phyloP scores from a whole-genome alignment of 1,284 basidiomycete species.

The Cryptococcus sp. region DNA sequence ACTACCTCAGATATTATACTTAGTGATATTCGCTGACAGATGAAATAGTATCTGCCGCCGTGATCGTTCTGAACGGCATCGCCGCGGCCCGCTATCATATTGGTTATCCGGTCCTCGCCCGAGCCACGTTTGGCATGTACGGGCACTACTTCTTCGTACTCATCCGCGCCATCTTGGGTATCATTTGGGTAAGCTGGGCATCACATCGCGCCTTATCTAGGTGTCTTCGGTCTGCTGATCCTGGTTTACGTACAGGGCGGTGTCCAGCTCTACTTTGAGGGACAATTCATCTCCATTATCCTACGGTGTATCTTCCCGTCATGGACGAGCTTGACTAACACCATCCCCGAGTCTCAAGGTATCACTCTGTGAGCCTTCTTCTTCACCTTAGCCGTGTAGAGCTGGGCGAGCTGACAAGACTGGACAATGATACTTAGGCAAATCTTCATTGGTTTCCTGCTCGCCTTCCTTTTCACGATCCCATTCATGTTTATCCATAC shows the following conservation, averaged over 20 bases:
- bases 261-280: conserved; percentile 34
- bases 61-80: conserved; percentile 16
- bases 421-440: conserved; percentile 1
- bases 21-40: neutral
- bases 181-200: conserved; percentile 28
- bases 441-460: conserved; percentile 16
- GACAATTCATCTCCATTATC: conserved; percentile 26
- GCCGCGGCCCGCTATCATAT: conserved; percentile 17
- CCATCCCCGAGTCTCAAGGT: conserved; percentile 14
- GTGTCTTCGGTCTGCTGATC: no score
- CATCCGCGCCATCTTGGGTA: conserved; percentile 16
- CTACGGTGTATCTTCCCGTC: conserved; percentile 22
- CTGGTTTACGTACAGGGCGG: conserved; percentile 11
- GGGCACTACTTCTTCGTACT: conserved; percentile 19
- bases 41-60: conserved; percentile 10
- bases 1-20: neutral
- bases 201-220: no score
- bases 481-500: conserved; percentile 22
- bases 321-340: conserved; percentile 10
- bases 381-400: neutral
- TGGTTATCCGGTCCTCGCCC: conserved; percentile 16
- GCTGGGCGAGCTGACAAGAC: neutral
- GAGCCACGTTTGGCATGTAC: conserved; percentile 18
- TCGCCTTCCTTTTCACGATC: conserved; percentile 20
- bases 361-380: conserved; percentile 9